A percentile compares a stretch with the other conserved stretches of the same genome.
These are phyloP conservation scores for Scutellaria minor DNA, from an alignment of 257 asterid genomes.

Conservation along the genomic window DNA sequence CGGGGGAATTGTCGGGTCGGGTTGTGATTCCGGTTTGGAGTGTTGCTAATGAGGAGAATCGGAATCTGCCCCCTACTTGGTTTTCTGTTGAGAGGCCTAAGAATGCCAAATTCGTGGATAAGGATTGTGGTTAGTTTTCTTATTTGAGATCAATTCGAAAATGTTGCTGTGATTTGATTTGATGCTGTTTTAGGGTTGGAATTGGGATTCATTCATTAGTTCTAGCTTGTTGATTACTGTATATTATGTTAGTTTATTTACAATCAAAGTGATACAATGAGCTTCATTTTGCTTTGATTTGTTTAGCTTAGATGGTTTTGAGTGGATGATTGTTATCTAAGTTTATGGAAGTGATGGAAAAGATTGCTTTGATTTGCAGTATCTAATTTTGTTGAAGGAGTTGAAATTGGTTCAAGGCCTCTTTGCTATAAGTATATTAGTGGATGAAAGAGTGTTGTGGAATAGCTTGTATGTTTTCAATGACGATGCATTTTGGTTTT, in stretches of 20 bases:
- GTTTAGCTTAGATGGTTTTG: constrained; percentile 6
- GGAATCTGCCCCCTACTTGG: constrained; percentile 81
- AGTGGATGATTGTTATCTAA: not conserved
- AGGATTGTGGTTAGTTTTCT: constrained; percentile 59
- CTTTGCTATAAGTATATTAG: not conserved
- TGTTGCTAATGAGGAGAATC: constrained; percentile 69
- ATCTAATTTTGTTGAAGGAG: no score
- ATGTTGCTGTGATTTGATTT: constrained; percentile 6
- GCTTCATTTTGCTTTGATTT: constrained; percentile 4
- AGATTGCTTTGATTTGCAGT: no score
- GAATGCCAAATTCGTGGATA: constrained; percentile 45
- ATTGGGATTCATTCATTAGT: not conserved
- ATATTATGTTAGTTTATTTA: not conserved
- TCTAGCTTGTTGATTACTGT: not conserved
- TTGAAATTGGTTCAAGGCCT: not conserved
- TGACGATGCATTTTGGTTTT: not conserved
- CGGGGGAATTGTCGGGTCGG: constrained; percentile 65
- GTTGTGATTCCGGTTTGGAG: constrained; percentile 71
- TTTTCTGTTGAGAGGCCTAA: constrained; percentile 62
- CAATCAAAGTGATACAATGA: not conserved
- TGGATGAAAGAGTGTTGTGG: not conserved
- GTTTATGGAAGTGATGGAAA: no score
- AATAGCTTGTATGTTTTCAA: not conserved
- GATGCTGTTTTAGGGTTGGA: not conserved
- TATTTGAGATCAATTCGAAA: constrained; percentile 16